phyloP scores from a whole-genome alignment of 2,329 filamentous ascomycete species.

The Colletotrichum horii region DNA sequence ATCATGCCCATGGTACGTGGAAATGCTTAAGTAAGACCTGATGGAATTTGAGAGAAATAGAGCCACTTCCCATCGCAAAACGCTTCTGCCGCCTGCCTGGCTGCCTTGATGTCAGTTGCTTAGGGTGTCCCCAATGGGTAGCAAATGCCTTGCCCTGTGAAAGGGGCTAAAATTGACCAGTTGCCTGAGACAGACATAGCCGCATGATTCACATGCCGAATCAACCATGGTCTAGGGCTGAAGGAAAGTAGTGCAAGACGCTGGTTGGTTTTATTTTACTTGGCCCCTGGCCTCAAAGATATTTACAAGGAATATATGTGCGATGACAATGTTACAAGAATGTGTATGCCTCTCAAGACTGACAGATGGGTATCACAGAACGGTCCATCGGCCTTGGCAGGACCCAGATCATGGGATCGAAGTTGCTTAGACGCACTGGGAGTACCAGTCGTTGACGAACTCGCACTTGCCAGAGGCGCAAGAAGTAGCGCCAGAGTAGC shows the following conservation, averaged over 20 bases:
- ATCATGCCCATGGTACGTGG: rapidly evolving
- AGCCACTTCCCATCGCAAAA: not conserved
- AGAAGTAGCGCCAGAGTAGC: constrained; percentile 23
- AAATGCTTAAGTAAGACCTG: not conserved
- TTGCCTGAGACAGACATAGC: not conserved
- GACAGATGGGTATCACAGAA: not conserved
- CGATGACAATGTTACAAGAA: not conserved
- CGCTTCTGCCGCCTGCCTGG: not conserved
- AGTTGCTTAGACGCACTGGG: constrained; percentile 14
- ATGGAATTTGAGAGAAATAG: not conserved
- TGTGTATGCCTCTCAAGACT: not conserved
- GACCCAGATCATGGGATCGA: not conserved
- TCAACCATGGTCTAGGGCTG: not conserved
- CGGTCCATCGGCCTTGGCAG: not conserved
- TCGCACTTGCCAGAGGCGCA: constrained; percentile 24
- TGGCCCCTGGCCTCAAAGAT: not conserved
- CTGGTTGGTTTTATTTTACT: not conserved
- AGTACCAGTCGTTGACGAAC: constrained; percentile 24
- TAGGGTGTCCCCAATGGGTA: not conserved
- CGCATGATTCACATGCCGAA: not conserved
- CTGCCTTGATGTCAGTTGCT: not conserved
- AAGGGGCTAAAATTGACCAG: not conserved
- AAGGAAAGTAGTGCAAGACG: not conserved
- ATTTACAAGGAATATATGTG: not conserved
- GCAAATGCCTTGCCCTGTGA: not conserved